Base-by-base conservation (phyloP, 1,284 basidiomycete genomes). In the Taiwanofungus camphoratus region DNA sequence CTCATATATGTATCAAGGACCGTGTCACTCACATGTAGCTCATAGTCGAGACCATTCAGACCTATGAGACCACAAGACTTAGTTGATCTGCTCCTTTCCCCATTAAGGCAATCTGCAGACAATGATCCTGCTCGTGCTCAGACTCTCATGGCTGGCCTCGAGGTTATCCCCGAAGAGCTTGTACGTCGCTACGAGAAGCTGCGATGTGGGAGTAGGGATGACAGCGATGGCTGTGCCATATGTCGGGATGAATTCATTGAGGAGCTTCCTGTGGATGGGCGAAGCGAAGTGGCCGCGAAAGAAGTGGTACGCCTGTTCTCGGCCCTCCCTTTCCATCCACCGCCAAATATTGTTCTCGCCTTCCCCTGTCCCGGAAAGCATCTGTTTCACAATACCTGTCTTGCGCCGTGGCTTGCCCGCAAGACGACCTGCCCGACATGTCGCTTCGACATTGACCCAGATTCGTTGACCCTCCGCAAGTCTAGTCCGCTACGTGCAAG, bases 381-480 rank as follows among this genome's bases (percentile, higher is more conserved):
- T 35, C 48, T 63, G 8, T 63, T 59, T 52, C 61, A 63, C 41
- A 45, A 45, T 8, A 41, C 51, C 16, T 63, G 61, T 31, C 43
- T 63, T 6, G 48, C 47, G 1, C 61, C 58, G 2, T 63, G 61
- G 61, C 48, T 63, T 2, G 51, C 58, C 18, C 51, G 55, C 32
- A 63, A 63, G 49, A 62, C 61, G 7, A 63, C 61, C 1, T 63
- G 61, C 33, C 61, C 61, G 3, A 52, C 60, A 12, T 63, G 61
- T 45, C 43, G 61, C 20, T 62, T 59, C 32, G 61, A 63, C 36
- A 54, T 63, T 27, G 61, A 61, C 35, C 61, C 61, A 0, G 42
- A 55, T 15, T 63, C 61, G 11, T 36, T 63, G 34, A 63, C 61
- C 0, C 42, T 55, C 19, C 44, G 47, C 19, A 27, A 42, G 31